Evolutionary conservation across 139 green algal species (phyloP), one percentile per base, ranked within the genome.

Genomic region (Picochlorum sp.): DNA sequence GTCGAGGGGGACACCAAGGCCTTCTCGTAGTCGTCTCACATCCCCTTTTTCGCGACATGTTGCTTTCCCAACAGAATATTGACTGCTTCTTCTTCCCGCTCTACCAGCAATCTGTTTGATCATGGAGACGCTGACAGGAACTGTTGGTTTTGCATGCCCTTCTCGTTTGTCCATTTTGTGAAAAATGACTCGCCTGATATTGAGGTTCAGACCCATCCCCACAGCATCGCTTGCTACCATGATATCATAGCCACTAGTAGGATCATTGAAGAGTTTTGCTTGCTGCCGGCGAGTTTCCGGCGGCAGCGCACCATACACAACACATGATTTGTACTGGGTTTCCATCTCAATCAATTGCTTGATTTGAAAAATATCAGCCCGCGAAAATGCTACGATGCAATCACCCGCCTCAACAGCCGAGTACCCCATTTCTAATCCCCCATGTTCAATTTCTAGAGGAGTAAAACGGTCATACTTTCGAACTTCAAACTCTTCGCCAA

Each of bases 171-270:
- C 34, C 49, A 96, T 54, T 2, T 73, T 77, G 60, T 81, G 81
- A 69, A 98, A 97, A 45, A 97, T 80, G 46, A 97, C 74, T 24
- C 92, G 78, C 3, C 81, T 62, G 32, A 98, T 96, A 80, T 94
- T 96, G 47, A 98, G 84, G 77, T 98, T 98, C 32, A 98, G 75
- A 4, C 93, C 93, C 90, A 98, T 97, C 7, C 93, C 93, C 18
- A 99, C 84, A 4, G 93, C 93, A 67, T 99, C 93, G 8, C 73
- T 88, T 14, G 93, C 93, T 26, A 97, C 85, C 61, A 99, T 71
- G 47, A 99, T 84, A 13, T 80, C 45, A 64, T 86, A 90, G 2
- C 71, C 81, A 47, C 49, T 85, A 56, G 80, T 68, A 16, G 74
- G 66, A 56, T 95, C 81, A 57, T 97, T 97, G 77, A 97, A 97